Evolutionary conservation across 345 rosid species (phyloP), one percentile per base, ranked within the genome.

Genomic region (Dovyalis caffra): DNA sequence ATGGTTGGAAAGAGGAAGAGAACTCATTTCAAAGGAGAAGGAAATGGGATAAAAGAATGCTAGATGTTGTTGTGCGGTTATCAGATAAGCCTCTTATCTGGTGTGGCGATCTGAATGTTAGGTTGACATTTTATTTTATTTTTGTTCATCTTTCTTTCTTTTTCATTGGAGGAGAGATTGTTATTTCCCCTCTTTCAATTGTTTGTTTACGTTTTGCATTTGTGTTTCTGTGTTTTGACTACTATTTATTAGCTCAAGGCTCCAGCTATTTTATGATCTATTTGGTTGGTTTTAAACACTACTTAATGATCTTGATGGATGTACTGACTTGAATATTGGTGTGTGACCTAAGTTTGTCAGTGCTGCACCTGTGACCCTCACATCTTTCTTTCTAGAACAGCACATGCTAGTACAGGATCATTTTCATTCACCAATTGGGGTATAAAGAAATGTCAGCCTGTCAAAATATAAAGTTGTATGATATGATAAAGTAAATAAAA

Each of bases 1-100:
- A 95, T 81, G 99, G 98, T 66, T 95, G 99, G 99, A 95, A 87
- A 87, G 99, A 95, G 25, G 97, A 91, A 81, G 98, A 90, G 76
- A 95, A 89, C 70, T 84, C 98, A 34, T 95, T 93, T 83, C 94
- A 75, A 72, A 89, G 96, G 78, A 91, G 98, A 89, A 90, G 98
- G 81, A 95, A 91, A 80, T 95, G 99, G 97, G 98, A 95, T 81
- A 93, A 91, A 80, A 88, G 91, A 84, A 80, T 93, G 31, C 85
- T 86, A 29, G 97, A 95, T 75, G 91, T 95, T 81, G 90, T 87
- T 77, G 56, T 76, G 49, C 88, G 81, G 79, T 64, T 77, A 23
- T 89, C 96, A 58, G 92, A 89, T 81, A 95, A 93, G 82, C 96
- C 96, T 84, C 86, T 95, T 57, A 89, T 95, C 64, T 93, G 99